phyloP scores from a whole-genome alignment of 2,329 filamentous ascomycete genomes.

The Apiospora malaysiana region DNA sequence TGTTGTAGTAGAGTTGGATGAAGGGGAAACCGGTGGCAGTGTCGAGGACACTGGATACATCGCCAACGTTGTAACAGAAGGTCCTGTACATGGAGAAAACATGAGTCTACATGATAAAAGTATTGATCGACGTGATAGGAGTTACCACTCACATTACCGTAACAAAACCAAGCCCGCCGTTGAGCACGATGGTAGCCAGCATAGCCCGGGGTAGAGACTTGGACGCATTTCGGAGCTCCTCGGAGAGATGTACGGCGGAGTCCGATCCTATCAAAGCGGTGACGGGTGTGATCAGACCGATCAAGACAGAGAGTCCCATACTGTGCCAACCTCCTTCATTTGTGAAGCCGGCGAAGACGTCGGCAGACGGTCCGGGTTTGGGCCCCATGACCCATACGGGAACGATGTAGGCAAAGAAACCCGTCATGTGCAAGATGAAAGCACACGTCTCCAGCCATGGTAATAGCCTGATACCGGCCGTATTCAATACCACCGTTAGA shows the following conservation, averaged over 20 bases:
- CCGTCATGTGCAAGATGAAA: conserved; percentile 50
- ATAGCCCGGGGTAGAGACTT: conserved; percentile 41
- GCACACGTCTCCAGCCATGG: conserved; percentile 50
- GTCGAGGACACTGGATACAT: conserved; percentile 36
- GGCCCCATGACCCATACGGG: conserved; percentile 45
- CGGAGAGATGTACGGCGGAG: conserved; percentile 40
- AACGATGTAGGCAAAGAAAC: conserved; percentile 50
- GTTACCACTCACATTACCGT: conserved; percentile 22
- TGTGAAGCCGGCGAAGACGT: conserved; percentile 40
- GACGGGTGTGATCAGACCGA: conserved; percentile 46
- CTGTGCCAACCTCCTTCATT: conserved; percentile 43
- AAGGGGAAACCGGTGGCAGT: conserved; percentile 41
- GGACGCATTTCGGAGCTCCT: conserved; percentile 43
- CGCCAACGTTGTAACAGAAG: conserved; percentile 42
- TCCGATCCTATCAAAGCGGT: conserved; percentile 42
- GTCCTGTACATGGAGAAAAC: conserved; percentile 37
- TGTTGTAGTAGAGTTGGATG: conserved; percentile 39
- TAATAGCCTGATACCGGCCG: conserved; percentile 44
- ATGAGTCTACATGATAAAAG: background rate
- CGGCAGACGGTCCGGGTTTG: conserved; percentile 29
- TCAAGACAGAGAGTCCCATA: conserved; percentile 42
- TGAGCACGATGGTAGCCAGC: conserved; percentile 40
- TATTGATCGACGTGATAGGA: background rate
- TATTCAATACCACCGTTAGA: conserved; percentile 51
- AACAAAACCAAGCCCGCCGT: conserved; percentile 41